Conservation (phyloP, 768 basidiomycete genomes). For the Hygrocybe punicea region DNA sequence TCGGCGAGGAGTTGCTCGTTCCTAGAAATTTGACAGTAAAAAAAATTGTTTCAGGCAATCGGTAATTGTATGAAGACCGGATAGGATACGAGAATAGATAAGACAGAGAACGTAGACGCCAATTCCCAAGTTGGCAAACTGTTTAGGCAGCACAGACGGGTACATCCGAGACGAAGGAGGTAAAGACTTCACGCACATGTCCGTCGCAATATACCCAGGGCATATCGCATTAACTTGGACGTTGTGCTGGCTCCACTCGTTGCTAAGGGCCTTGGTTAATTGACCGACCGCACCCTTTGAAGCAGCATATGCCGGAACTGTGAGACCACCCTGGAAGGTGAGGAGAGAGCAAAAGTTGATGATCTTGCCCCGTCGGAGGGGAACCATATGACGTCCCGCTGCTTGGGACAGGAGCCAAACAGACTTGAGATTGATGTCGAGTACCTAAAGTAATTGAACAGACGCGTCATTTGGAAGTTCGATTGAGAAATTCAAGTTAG, state of each 20-base stretch:
- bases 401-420: conserved; percentile 82
- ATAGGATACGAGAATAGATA: conserved; percentile 2
- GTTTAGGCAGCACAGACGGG: background rate
- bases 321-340: conserved; percentile 61
- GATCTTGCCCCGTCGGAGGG: conserved; percentile 60
- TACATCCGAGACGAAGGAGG: background rate
- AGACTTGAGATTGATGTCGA: conserved; percentile 85
- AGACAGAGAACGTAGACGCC: too few species aligned
- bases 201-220: conserved; percentile 86
- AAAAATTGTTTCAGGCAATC: background rate
- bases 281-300: conserved; percentile 86
- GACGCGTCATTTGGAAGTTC: background rate
- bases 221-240: conserved; percentile 87
- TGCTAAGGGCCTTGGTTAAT: conserved; percentile 84
- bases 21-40: conserved; percentile 26
- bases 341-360: conserved; percentile 69
- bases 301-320: conserved; percentile 87
- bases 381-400: conserved; percentile 88
- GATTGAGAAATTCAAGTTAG: background rate
- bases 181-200: conserved; percentile 52
- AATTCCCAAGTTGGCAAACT: too few species aligned
- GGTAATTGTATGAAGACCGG: background rate
- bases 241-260: conserved; percentile 88
- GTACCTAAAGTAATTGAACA: conserved; percentile 48
- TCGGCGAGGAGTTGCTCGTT: conserved; percentile 51